phyloP scores from a whole-genome alignment of 192 early-diverging fungal genomes.

The Geosiphon pyriformis region DNA sequence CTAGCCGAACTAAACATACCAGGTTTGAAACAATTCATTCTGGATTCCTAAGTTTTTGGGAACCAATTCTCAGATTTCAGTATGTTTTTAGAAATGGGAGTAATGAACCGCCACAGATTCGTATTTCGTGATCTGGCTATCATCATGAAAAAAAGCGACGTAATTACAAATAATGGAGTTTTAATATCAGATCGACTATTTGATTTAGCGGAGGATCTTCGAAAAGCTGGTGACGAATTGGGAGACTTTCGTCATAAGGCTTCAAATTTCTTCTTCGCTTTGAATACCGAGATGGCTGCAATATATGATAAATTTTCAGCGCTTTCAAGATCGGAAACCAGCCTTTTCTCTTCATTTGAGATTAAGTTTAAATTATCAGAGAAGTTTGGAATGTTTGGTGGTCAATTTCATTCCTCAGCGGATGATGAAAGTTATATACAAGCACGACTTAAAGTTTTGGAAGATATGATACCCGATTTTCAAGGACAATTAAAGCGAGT shows the following conservation, averaged over 20 bases:
- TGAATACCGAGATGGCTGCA: not conserved
- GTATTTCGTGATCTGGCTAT: slow-evolving; percentile 1
- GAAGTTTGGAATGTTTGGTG: not conserved
- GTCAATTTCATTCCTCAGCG: not conserved
- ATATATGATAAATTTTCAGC: not conserved
- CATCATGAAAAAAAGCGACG: slow-evolving; percentile 1
- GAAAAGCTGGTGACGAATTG: not conserved
- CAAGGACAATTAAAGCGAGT: not conserved
- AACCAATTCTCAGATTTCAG: not conserved
- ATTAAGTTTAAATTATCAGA: not conserved
- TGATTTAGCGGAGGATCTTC: not conserved
- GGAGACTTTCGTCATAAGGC: slow-evolving; percentile 5
- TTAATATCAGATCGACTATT: slow-evolving; percentile 7
- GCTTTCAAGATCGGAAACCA: not conserved
- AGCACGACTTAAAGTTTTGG: not conserved
- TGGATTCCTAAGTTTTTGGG: not conserved
- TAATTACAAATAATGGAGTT: not conserved
- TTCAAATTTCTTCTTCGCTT: not conserved
- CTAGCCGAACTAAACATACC: not conserved
- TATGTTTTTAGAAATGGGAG: not conserved
- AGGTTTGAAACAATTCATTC: not conserved
- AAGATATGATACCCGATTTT: not conserved
- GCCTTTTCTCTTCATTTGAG: not conserved
- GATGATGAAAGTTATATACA: not conserved
- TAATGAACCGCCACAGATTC: not conserved